Evolutionary conservation across 2,329 filamentous ascomycete genomes (phyloP).

Genomic region (Venturia aucupariae): DNA sequence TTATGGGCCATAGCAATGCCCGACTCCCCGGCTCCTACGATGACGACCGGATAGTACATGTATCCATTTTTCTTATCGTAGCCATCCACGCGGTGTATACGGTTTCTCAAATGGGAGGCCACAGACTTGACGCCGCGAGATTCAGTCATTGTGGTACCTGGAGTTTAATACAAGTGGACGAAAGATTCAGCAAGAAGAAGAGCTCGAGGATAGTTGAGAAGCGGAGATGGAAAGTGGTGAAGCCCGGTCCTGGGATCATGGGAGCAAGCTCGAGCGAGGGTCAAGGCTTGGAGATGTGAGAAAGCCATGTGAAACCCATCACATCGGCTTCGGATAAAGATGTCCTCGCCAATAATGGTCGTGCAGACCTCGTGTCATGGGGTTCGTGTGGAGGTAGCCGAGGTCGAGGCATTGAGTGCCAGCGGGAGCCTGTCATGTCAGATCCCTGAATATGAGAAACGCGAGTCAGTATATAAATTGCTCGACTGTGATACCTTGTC

Average conservation of each 20-base stretch:
- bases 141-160: neutral
- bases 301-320: neutral
- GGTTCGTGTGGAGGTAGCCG: neutral
- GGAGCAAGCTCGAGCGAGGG: neutral
- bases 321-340: neutral
- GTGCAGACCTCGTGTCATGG: neutral
- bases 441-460: neutral
- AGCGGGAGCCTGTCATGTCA: neutral
- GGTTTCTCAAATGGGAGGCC: conserved; percentile 18
- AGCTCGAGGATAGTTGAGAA: neutral
- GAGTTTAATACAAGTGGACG: neutral
- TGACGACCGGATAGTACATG: conserved; percentile 40
- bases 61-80: conserved; percentile 30
- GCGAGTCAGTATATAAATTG: neutral
- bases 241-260: neutral
- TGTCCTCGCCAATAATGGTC: neutral
- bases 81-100: conserved; percentile 29
- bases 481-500: too few relatives aligned
- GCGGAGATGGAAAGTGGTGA: neutral
- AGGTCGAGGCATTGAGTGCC: neutral
- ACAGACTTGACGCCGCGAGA: neutral
- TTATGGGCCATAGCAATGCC: conserved; percentile 53
- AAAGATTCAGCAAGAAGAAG: neutral
- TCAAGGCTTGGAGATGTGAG: too few relatives aligned
- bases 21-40: conserved; percentile 54